Conservation (phyloP, 345 rosid genomes). For the Streptanthus diversifolius region DNA sequence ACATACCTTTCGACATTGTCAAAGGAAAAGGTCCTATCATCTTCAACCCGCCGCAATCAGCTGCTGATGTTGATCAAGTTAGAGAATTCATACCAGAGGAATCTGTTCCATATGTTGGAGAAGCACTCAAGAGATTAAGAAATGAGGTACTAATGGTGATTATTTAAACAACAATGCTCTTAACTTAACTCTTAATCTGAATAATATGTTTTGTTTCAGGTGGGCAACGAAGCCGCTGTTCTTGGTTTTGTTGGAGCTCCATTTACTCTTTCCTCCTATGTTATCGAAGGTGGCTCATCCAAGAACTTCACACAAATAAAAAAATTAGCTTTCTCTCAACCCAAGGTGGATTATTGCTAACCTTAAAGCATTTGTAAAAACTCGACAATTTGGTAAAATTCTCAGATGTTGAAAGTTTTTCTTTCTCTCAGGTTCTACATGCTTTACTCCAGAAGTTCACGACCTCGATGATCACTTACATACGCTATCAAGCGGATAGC, state of each 20-base stretch:
- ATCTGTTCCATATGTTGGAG: slow-evolving; percentile 92
- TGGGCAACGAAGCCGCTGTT: slow-evolving; percentile 72
- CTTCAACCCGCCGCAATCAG: slow-evolving; percentile 65
- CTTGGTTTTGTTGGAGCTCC: slow-evolving; percentile 99
- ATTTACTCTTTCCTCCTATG: slow-evolving; percentile 93
- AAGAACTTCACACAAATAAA: slow-evolving; percentile 86
- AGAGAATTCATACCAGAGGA: slow-evolving; percentile 79
- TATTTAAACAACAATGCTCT: not conserved
- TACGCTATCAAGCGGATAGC: slow-evolving; percentile 74
- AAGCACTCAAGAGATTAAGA: slow-evolving; percentile 77
- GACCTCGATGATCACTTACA: slow-evolving; percentile 79
- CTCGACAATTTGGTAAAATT: not conserved
- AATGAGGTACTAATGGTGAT: slow-evolving; percentile 60
- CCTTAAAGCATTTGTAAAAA: not conserved
- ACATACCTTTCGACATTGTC: slow-evolving; percentile 94
- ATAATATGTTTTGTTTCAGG: slow-evolving; percentile 44
- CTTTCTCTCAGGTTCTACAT: slow-evolving; percentile 62
- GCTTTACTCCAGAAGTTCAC: slow-evolving; percentile 81
- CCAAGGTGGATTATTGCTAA: slow-evolving; percentile 46
- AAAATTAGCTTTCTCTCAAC: slow-evolving; percentile 86
- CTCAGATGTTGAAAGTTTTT: not conserved
- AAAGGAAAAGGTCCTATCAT: slow-evolving; percentile 96
- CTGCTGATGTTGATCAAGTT: slow-evolving; percentile 73
- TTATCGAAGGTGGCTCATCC: slow-evolving; percentile 95
- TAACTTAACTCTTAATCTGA: slow-evolving; percentile 3